phyloP scores from a whole-genome alignment of 2,329 filamentous ascomycete species.

The Epichloe gansuensis region DNA sequence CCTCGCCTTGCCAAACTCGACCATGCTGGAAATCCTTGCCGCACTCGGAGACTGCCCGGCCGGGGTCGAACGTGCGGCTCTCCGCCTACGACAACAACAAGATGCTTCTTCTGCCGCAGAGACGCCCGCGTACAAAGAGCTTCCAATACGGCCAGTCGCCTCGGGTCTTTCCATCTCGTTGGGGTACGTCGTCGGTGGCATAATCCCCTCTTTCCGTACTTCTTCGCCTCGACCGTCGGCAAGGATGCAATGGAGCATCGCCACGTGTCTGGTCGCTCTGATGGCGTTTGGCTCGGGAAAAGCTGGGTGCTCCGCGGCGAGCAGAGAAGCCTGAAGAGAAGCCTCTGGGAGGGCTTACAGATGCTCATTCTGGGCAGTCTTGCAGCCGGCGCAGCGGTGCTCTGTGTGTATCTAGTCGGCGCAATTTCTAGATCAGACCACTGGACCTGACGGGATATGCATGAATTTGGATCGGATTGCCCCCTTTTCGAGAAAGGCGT shows the following conservation, averaged over 20 bases:
- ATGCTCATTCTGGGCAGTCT: constrained; percentile 23
- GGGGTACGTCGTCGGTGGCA: constrained; percentile 50
- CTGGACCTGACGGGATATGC: neutral
- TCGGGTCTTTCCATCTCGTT: constrained; percentile 47
- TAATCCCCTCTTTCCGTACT: constrained; percentile 50
- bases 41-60: constrained; percentile 18
- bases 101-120: neutral
- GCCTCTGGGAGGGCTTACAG: constrained; percentile 19
- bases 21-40: constrained; percentile 14
- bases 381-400: constrained; percentile 20
- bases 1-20: constrained; percentile 14
- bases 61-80: constrained; percentile 14
- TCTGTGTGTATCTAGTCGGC: constrained; percentile 18
- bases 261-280: constrained; percentile 39
- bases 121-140: constrained; percentile 9
- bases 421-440: neutral
- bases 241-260: constrained; percentile 39
- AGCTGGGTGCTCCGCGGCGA: constrained; percentile 25
- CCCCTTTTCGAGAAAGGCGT: neutral
- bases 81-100: constrained; percentile 9
- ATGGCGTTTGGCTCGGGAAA: constrained; percentile 45
- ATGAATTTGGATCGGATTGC: neutral
- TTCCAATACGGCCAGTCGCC: constrained; percentile 24
- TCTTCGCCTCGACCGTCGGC: constrained; percentile 32
- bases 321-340: constrained; percentile 8